Evolutionary conservation across 768 basidiomycete genomes (phyloP).

Genomic region (Strobilomyces confusus): DNA sequence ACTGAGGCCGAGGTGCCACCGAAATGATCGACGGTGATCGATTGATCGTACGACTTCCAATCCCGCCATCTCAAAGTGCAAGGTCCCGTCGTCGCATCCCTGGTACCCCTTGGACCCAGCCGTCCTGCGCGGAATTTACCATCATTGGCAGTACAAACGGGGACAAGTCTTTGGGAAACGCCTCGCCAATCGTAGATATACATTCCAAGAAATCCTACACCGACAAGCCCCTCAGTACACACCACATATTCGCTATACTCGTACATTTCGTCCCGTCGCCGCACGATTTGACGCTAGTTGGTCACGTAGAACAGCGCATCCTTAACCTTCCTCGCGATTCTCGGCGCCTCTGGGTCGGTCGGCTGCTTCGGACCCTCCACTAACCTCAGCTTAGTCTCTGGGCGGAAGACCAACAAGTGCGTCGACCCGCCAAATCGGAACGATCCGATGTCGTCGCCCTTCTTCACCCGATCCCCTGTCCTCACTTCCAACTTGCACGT

Average conservation of each 20-base stretch:
- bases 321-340: not conserved
- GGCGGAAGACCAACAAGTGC: constrained; percentile 43
- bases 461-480: constrained; percentile 42
- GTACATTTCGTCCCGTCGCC: not conserved
- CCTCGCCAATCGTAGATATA: too few species aligned
- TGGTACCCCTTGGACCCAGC: too few species aligned
- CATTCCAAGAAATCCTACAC: too few species aligned
- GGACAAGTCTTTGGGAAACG: too few species aligned
- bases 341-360: not conserved
- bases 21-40: too few species aligned
- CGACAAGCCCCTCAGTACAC: not conserved
- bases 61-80: too few species aligned
- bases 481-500: constrained; percentile 50
- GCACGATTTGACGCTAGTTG: not conserved
- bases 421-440: constrained; percentile 65
- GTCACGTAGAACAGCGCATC: not conserved
- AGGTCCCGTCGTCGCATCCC: too few species aligned
- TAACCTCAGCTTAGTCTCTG: constrained; percentile 23
- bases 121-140: too few species aligned
- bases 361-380: not conserved
- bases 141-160: too few species aligned
- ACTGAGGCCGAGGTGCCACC: too few species aligned
- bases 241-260: not conserved
- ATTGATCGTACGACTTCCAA: too few species aligned
- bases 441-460: constrained; percentile 56